phyloP scores from a whole-genome alignment of 2,329 filamentous ascomycete genomes.

The Calonectria pauciramosa region DNA sequence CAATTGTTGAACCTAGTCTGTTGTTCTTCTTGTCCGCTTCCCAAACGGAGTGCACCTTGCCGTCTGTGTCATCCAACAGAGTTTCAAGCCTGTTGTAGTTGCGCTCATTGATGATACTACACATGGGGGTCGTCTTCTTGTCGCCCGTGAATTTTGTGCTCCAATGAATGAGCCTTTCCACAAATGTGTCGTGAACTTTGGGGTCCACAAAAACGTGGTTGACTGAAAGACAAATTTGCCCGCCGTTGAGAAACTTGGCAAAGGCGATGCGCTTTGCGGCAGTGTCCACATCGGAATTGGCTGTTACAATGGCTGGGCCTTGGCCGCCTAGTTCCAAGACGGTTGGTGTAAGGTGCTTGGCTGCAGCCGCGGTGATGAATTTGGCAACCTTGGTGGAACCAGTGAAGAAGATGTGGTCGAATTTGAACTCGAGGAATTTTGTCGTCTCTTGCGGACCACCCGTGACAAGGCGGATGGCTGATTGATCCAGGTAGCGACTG shows the following conservation, averaged over 20 bases:
- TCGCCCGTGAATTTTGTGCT: neutral
- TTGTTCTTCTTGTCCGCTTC: neutral
- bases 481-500: constrained; percentile 58
- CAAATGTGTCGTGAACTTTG: constrained; percentile 51
- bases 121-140: neutral
- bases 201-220: constrained; percentile 62
- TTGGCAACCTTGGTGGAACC: constrained; percentile 56
- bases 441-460: constrained; percentile 55
- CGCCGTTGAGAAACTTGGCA: constrained; percentile 58
- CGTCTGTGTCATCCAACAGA: constrained; percentile 52
- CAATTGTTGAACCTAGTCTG: neutral
- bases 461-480: constrained; percentile 52
- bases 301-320: constrained; percentile 58
- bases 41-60: constrained; percentile 44
- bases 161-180: constrained; percentile 41
- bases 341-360: constrained; percentile 59
- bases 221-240: constrained; percentile 46
- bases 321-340: constrained; percentile 63
- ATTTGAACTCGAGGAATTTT: constrained; percentile 53
- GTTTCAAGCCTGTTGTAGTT: constrained; percentile 56
- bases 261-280: constrained; percentile 59
- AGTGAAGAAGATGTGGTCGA: constrained; percentile 62
- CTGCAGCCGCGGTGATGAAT: constrained; percentile 56
- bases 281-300: constrained; percentile 56
- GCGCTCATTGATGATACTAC: constrained; percentile 57